Conservation (phyloP, 257 asterid genomes). For the Plectranthus barbatus region DNA sequence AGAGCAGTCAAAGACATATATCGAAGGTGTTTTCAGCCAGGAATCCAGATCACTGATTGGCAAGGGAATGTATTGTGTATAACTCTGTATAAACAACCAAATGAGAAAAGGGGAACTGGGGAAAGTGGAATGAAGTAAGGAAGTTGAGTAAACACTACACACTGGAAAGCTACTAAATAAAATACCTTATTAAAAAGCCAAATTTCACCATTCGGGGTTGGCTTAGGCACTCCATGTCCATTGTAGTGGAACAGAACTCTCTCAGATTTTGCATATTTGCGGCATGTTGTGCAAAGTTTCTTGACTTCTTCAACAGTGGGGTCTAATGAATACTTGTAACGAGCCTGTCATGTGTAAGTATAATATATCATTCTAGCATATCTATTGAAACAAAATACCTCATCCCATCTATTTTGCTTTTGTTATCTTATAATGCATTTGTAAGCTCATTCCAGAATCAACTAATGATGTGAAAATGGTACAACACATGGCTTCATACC, state of each 20-base stretch:
- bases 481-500: constrained; percentile 34
- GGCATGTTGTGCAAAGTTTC: constrained; percentile 87
- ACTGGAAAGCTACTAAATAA: not conserved
- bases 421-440: constrained; percentile 4
- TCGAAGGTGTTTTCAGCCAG: constrained; percentile 96
- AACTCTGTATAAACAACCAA: constrained; percentile 50
- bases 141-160: not conserved
- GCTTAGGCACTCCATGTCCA: constrained; percentile 99
- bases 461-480: not conserved
- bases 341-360: constrained; percentile 50
- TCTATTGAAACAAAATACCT: not conserved
- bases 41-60: constrained; percentile 86
- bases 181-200: constrained; percentile 94
- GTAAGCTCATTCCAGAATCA: not conserved
- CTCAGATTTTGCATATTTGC: constrained; percentile 91
- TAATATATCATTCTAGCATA: not conserved
- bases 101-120: constrained; percentile 21
- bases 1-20: constrained; percentile 97
- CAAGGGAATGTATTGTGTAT: constrained; percentile 94
- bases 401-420: not conserved
- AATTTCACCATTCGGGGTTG: constrained; percentile 91
- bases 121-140: not conserved
- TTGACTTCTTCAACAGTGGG: constrained; percentile 97
- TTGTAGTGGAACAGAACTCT: constrained; percentile 95
- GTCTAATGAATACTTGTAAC: constrained; percentile 75